Conservation (phyloP, 495 filamentous ascomycete genomes). For the Penicillium salamii region DNA sequence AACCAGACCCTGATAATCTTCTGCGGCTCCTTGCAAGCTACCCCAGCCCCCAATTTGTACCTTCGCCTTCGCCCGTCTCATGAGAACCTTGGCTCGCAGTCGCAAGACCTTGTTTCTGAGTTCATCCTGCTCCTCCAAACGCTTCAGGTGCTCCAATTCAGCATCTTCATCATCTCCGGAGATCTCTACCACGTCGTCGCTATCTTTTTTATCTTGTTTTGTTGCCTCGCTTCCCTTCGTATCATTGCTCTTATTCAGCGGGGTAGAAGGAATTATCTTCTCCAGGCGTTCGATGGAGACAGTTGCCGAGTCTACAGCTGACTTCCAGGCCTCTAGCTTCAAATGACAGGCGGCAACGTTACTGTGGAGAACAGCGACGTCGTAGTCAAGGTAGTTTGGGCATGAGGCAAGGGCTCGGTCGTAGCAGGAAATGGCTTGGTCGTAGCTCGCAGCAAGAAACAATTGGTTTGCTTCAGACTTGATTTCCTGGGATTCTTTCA, state of each 20-base stretch:
- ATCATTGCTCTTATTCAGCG: conserved; percentile 17
- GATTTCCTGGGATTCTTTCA: conserved; percentile 69
- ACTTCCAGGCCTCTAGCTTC: conserved; percentile 84
- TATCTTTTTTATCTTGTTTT: conserved; percentile 9
- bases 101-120: conserved; percentile 64
- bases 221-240: conserved; percentile 16
- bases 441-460: conserved; percentile 69
- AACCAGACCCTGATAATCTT: conserved; percentile 65
- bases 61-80: conserved; percentile 77
- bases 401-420: conserved; percentile 77
- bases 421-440: conserved; percentile 86
- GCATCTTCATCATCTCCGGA: conserved; percentile 56
- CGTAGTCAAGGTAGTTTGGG: conserved; percentile 86
- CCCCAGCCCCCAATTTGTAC: conserved; percentile 74
- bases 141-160: conserved; percentile 55
- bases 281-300: conserved; percentile 70
- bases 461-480: conserved; percentile 77
- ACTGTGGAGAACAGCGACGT: conserved; percentile 79
- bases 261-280: conserved; percentile 48
- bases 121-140: conserved; percentile 47
- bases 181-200: conserved; percentile 47
- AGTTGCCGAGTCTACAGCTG: conserved; percentile 70
- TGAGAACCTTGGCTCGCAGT: conserved; percentile 78
- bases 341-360: conserved; percentile 91
- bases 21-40: conserved; percentile 74